Evolutionary conservation across 2,329 filamentous ascomycete species (phyloP).

Genomic region (Monosporascus sp.): DNA sequence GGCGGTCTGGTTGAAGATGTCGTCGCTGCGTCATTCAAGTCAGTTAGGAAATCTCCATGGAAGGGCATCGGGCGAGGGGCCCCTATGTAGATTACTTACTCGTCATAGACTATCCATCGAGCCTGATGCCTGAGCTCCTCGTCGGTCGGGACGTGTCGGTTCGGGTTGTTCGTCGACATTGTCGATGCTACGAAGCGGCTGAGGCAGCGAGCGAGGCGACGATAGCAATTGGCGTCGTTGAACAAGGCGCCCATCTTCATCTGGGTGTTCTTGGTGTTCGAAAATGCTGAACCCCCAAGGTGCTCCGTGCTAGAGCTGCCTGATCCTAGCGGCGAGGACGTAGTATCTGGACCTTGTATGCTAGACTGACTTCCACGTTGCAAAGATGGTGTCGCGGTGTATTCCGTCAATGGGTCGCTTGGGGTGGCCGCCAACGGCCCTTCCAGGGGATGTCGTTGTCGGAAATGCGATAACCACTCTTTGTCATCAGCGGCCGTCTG

Average conservation of each 20-base stretch:
- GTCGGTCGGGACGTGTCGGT: conserved; percentile 52
- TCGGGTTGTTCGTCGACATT: conserved; percentile 57
- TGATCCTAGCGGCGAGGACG: neutral
- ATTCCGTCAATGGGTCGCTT: conserved; percentile 8
- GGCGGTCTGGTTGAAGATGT: conserved; percentile 60
- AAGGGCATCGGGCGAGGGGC: too few relatives aligned
- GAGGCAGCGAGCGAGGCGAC: conserved; percentile 48
- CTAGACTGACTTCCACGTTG: neutral
- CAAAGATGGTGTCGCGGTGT: neutral
- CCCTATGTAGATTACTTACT: conserved; percentile 35
- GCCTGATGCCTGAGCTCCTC: conserved; percentile 61
- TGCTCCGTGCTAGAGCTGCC: conserved; percentile 1
- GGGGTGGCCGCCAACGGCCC: conserved; percentile 16
- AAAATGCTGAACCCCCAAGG: neutral
- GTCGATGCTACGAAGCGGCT: conserved; percentile 45
- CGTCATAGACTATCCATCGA: conserved; percentile 57
- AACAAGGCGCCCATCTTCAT: conserved; percentile 34
- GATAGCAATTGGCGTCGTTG: conserved; percentile 57
- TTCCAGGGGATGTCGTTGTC: conserved; percentile 34
- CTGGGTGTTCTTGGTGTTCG: conserved; percentile 3
- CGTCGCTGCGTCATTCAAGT: conserved; percentile 39
- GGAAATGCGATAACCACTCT: conserved; percentile 50
- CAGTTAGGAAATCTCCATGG: neutral
- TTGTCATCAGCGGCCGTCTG: conserved; percentile 56
- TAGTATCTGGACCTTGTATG: neutral